phyloP scores from a whole-genome alignment of 169 alveolate species.

The Amoebophrya sp. region DNA sequence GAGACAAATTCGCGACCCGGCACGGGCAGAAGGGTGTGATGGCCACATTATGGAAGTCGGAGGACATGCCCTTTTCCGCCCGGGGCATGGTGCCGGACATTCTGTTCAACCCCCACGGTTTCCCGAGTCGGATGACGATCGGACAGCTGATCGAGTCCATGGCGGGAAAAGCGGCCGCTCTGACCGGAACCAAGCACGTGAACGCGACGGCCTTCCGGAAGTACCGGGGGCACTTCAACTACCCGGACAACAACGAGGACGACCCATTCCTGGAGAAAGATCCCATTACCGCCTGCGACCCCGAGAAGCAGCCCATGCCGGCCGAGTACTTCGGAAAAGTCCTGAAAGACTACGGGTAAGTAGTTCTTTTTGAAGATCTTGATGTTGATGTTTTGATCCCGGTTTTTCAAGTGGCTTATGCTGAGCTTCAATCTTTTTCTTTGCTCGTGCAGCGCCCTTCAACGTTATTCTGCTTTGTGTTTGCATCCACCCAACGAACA shows the following conservation, averaged over 20 bases:
- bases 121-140: conserved; percentile 99
- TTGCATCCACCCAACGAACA: conserved; percentile 22
- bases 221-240: conserved; percentile 50
- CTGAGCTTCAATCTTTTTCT: too few species aligned
- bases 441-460: too few species aligned
- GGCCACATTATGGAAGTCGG: conserved; percentile 72
- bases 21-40: conserved; percentile 98
- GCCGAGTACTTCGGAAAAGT: conserved; percentile 56
- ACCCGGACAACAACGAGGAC: conserved; percentile 35
- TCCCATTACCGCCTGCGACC: background rate
- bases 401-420: too few species aligned
- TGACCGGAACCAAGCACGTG: conserved; percentile 84
- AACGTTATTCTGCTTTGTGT: too few species aligned
- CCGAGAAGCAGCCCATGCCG: background rate
- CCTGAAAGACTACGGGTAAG: conserved; percentile 34
- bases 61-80: conserved; percentile 85
- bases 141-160: conserved; percentile 95
- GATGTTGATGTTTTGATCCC: too few species aligned
- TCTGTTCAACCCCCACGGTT: conserved; percentile 99
- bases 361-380: too few species aligned
- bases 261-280: conserved; percentile 21
- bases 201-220: conserved; percentile 81
- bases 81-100: conserved; percentile 98
- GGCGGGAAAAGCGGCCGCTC: conserved; percentile 98
- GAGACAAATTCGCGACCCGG: conserved; percentile 99